Evolutionary conservation across 768 basidiomycete species (phyloP).

Genomic region (Termitomyces sp.): DNA sequence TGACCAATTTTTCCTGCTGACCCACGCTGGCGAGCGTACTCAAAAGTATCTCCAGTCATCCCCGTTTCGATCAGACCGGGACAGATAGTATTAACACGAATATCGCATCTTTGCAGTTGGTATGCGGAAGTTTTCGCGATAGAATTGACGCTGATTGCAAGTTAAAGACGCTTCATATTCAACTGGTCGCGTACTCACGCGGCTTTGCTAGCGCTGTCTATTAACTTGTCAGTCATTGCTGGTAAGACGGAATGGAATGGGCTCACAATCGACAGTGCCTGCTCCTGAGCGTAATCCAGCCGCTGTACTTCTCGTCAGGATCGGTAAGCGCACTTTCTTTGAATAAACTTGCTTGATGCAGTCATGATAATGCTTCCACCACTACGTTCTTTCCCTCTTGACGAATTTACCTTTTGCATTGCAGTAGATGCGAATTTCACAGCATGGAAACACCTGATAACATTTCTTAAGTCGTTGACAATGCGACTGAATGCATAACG

Average conservation of each 20-base stretch:
- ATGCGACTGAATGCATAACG: slow-evolving; percentile 11
- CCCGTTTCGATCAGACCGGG: slow-evolving; percentile 92
- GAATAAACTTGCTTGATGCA: slow-evolving; percentile 57
- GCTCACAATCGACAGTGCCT: slow-evolving; percentile 75
- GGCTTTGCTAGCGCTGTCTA: slow-evolving; percentile 91
- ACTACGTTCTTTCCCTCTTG: slow-evolving; percentile 60
- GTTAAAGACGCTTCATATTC: background rate
- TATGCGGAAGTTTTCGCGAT: slow-evolving; percentile 80
- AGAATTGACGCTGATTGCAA: slow-evolving; percentile 64
- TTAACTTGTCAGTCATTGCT: background rate
- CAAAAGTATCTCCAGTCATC: slow-evolving; percentile 80
- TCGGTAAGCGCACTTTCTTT: background rate
- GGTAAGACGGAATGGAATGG: background rate
- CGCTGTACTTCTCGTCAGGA: slow-evolving; percentile 35
- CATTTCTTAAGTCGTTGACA: background rate
- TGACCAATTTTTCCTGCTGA: slow-evolving; percentile 74
- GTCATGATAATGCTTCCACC: slow-evolving; percentile 86
- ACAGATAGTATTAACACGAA: slow-evolving; percentile 87
- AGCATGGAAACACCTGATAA: slow-evolving; percentile 76
- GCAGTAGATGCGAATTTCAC: slow-evolving; percentile 81
- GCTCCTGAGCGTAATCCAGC: slow-evolving; percentile 82
- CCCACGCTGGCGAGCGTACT: slow-evolving; percentile 70
- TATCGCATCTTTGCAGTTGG: slow-evolving; percentile 74
- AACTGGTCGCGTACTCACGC: slow-evolving; percentile 50
- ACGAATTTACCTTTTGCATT: slow-evolving; percentile 65